Evolutionary conservation across 2,329 filamentous ascomycete genomes (phyloP).

Genomic region (Talaromyces islandicus): DNA sequence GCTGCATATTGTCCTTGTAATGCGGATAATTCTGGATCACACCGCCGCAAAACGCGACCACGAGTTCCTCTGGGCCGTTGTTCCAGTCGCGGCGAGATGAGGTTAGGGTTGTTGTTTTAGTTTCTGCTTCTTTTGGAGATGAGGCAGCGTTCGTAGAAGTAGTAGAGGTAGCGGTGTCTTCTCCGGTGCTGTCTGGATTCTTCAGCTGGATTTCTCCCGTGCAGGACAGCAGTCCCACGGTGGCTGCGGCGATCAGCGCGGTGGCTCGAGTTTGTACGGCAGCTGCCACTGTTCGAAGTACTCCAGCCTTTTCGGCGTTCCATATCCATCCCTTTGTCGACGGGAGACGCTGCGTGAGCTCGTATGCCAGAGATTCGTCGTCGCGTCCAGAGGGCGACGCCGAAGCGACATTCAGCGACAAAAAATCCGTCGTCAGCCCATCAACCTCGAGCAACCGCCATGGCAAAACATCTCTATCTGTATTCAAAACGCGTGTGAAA

Average conservation of each 20-base stretch:
- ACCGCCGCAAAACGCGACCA: conserved; percentile 70
- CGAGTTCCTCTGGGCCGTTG: conserved; percentile 49
- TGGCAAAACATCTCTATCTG: conserved; percentile 45
- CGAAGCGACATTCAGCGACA: conserved; percentile 60
- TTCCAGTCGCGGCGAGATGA: conserved; percentile 19
- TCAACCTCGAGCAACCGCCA: conserved; percentile 14
- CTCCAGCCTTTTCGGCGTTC: conserved; percentile 53
- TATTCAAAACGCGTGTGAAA: conserved; percentile 39
- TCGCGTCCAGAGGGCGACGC: conserved; percentile 22
- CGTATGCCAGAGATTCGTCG: conserved; percentile 41
- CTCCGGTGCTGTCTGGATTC: conserved; percentile 11
- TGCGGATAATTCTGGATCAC: conserved; percentile 71
- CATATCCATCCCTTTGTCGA: conserved; percentile 47
- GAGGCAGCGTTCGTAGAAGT: background rate
- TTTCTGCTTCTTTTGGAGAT: background rate
- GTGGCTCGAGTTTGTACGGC: conserved; percentile 65
- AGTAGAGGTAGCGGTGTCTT: background rate
- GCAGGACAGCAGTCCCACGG: conserved; percentile 59
- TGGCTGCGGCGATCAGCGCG: conserved; percentile 63
- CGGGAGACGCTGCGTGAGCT: conserved; percentile 46
- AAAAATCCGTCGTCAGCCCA: conserved; percentile 15
- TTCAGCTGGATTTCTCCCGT: conserved; percentile 55
- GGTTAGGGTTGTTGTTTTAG: background rate
- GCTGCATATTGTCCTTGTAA: conserved; percentile 61
- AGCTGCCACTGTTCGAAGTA: conserved; percentile 59